Evolutionary conservation across 2,329 filamentous ascomycete genomes (phyloP), one percentile per base, ranked within the genome.

Genomic region (Magnaporthiopsis rhizophila): DNA sequence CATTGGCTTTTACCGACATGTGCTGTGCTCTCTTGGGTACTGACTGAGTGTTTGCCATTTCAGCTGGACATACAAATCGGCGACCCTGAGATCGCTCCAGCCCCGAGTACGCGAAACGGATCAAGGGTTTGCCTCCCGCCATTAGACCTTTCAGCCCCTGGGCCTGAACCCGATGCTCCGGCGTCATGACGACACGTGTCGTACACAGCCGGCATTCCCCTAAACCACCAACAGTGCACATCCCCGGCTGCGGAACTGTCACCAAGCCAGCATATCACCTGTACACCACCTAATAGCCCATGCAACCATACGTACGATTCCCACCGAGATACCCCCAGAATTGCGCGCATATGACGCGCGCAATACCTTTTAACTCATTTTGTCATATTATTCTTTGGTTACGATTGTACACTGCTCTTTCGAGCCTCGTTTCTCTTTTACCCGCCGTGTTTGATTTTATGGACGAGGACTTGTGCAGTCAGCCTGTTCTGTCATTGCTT

Each of bases 1-100:
- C 12, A 4, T 13, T 59, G 15, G 21, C n/a, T n/a, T 26, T 32
- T n/a, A 8, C 11, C 30, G 1, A 1, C 26, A 18, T n/a, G 38
- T 38, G 13, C n/a, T 63, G 13, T 53, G 38, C 6, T 32, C 6
- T 26, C 38, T 24, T 61, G 12, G 38, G 53, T 24, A 61, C 36
- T 26, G 28, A 30, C 5, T 5, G 28, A n/a, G 26, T 24, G 6
- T 24, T 15, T 28, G 38, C 60, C 5, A 11, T 61, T 30, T 34
- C 63, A 70, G 68, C 69, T 70, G 36, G 69, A 70, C 26, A 70
- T 70, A 50, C 69, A 69, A 53, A 70, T 70, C 45, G 67, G 68
- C 32, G 68, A 69, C 56, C 68, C 69, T 1, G 69, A 70, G 58
- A 70, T 70, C 30, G 68, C 68, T 2, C 65, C 68, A 0, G 68